Evolutionary conservation across 169 alveolate genomes (phyloP).

Genomic region (Babesia ovata): DNA sequence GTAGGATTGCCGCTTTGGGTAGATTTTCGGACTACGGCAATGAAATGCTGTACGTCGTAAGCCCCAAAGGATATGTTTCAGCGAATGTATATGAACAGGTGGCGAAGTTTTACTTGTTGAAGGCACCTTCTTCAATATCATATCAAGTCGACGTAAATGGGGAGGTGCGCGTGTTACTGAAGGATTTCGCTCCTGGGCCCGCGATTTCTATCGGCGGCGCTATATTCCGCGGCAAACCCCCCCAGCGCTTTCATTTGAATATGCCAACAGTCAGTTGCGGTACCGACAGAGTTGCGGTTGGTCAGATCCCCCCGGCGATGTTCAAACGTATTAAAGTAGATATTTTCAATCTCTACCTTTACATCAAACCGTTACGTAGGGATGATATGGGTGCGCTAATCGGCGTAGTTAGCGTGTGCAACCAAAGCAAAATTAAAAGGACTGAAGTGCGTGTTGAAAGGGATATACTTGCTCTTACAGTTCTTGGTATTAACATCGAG

Average conservation of each 20-base stretch:
- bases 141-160: slow-evolving; percentile 9
- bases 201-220: background rate
- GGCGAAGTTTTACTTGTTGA: slow-evolving; percentile 3
- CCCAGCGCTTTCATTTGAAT: background rate
- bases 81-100: no score
- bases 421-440: background rate
- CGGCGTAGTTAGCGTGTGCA: background rate
- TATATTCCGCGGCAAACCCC: background rate
- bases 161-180: slow-evolving; percentile 3
- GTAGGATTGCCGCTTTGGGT: no score
- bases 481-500: background rate
- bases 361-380: background rate
- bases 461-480: background rate
- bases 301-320: background rate
- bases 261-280: slow-evolving; percentile 20
- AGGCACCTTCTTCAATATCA: background rate
- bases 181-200: slow-evolving; percentile 22
- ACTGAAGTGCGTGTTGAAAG: background rate
- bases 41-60: background rate
- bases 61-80: no score
- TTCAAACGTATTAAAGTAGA: background rate
- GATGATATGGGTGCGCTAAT: background rate
- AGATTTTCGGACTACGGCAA: background rate
- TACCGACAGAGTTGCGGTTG: slow-evolving; percentile 3
- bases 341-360: background rate